phyloP scores from a whole-genome alignment of 768 basidiomycete genomes.

The Lactarius vividus region DNA sequence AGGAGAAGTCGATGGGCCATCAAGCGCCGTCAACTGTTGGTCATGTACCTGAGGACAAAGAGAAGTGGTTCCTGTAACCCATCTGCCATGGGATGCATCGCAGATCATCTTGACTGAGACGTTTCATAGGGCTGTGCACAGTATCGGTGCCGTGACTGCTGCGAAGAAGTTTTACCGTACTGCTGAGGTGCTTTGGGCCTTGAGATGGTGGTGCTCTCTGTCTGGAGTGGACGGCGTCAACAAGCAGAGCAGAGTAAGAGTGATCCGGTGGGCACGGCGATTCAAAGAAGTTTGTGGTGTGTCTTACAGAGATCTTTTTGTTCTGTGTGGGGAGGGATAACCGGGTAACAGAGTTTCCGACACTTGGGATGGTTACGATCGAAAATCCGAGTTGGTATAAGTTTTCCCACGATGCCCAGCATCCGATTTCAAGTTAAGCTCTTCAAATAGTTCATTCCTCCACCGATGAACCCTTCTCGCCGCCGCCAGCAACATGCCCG shows the following conservation, averaged over 20 bases:
- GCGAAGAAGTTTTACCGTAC: not conserved
- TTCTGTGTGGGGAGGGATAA: not conserved
- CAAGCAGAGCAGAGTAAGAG: not conserved
- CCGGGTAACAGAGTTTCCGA: not conserved
- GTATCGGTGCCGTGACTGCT: not conserved
- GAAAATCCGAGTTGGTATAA: not conserved
- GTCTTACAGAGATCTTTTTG: not conserved
- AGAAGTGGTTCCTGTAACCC: not conserved
- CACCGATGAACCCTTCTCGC: slow-evolving; percentile 6
- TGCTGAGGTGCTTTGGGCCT: slow-evolving; percentile 7
- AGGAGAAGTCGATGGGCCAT: not conserved
- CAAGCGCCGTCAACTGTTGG: not conserved
- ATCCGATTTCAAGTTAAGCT: slow-evolving; percentile 13
- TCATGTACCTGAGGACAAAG: not conserved
- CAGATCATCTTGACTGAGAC: not conserved
- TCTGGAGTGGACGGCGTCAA: not conserved
- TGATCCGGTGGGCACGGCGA: slow-evolving; percentile 12
- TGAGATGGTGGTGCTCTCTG: not conserved
- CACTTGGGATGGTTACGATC: slow-evolving; percentile 11
- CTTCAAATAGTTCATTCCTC: slow-evolving; percentile 17
- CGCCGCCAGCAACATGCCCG: slow-evolving; percentile 44
- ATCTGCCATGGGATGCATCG: not conserved
- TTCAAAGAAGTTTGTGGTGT: not conserved
- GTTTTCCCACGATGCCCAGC: slow-evolving; percentile 5
- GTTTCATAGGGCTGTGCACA: not conserved